phyloP scores from a whole-genome alignment of 108 stramenopile genomes.

The Conticribra weissflogii region DNA sequence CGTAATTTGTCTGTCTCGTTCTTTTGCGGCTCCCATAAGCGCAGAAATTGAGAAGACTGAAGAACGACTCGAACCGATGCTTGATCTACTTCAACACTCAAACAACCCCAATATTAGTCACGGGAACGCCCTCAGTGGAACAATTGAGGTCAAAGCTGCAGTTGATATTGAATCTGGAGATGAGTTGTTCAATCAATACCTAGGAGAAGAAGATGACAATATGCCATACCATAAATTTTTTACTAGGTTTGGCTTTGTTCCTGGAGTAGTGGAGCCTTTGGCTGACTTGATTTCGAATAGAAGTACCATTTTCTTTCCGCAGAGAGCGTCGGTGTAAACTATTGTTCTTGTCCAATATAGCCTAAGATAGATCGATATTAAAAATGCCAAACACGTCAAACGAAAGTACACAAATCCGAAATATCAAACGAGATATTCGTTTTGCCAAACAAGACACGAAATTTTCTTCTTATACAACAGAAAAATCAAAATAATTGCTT shows the following conservation, averaged over 20 bases:
- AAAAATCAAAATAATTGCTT: no score
- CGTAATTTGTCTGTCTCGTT: constrained; percentile 63
- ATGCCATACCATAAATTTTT: constrained; percentile 83
- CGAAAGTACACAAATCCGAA: no score
- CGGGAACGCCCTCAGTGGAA: constrained; percentile 35
- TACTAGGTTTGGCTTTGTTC: constrained; percentile 78
- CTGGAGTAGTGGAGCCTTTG: constrained; percentile 63
- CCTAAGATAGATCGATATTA: background rate
- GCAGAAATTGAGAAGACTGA: constrained; percentile 35
- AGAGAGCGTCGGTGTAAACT: constrained; percentile 57
- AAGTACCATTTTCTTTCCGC: constrained; percentile 71
- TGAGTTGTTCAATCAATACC: constrained; percentile 72
- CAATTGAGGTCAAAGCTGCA: constrained; percentile 66
- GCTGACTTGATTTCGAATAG: constrained; percentile 61
- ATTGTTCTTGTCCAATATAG: background rate
- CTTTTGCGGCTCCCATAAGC: constrained; percentile 53
- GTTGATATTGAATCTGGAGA: constrained; percentile 46
- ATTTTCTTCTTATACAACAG: no score
- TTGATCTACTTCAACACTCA: constrained; percentile 75
- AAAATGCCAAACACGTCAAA: no score
- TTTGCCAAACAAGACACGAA: no score
- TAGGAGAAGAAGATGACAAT: constrained; percentile 64
- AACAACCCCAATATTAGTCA: constrained; percentile 60
- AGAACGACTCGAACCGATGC: constrained; percentile 70
- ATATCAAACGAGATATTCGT: no score